Conservation (phyloP, 2,329 filamentous ascomycete genomes). For the Pestalotiopsis sp. region DNA sequence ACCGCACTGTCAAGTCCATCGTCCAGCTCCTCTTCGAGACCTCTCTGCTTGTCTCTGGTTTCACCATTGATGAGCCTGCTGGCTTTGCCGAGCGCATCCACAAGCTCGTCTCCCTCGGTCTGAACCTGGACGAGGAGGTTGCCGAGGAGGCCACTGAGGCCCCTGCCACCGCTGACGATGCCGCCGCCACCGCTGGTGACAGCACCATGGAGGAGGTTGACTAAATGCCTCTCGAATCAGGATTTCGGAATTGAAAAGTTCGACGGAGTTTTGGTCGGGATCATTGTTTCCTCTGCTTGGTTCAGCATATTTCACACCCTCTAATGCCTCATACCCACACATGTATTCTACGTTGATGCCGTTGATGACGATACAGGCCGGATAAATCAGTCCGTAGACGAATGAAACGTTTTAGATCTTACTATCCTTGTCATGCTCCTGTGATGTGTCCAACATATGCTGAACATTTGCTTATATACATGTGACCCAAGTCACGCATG, state of each 20-base stretch:
- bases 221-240: constrained; percentile 55
- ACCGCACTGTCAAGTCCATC: constrained; percentile 99
- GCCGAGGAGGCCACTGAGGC: constrained; percentile 62
- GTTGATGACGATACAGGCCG: constrained; percentile 32
- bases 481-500: too few species aligned
- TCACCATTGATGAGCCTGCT: constrained; percentile 99
- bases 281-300: constrained; percentile 34
- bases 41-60: constrained; percentile 95
- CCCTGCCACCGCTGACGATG: constrained; percentile 56
- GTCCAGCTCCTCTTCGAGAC: constrained; percentile 99
- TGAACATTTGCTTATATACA: too few species aligned
- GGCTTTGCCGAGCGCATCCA: constrained; percentile 99
- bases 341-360: constrained; percentile 36
- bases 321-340: constrained; percentile 34
- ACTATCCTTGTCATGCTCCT: background rate
- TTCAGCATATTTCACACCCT: constrained; percentile 25
- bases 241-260: constrained; percentile 42
- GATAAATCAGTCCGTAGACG: constrained; percentile 30
- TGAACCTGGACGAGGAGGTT: constrained; percentile 95
- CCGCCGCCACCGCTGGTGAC: constrained; percentile 73
- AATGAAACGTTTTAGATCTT: constrained; percentile 24
- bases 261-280: constrained; percentile 41
- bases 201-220: constrained; percentile 99
- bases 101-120: constrained; percentile 96
- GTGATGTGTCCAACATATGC: too few species aligned